phyloP scores from a whole-genome alignment of 495 filamentous ascomycete species.

The Podospora didyma region DNA sequence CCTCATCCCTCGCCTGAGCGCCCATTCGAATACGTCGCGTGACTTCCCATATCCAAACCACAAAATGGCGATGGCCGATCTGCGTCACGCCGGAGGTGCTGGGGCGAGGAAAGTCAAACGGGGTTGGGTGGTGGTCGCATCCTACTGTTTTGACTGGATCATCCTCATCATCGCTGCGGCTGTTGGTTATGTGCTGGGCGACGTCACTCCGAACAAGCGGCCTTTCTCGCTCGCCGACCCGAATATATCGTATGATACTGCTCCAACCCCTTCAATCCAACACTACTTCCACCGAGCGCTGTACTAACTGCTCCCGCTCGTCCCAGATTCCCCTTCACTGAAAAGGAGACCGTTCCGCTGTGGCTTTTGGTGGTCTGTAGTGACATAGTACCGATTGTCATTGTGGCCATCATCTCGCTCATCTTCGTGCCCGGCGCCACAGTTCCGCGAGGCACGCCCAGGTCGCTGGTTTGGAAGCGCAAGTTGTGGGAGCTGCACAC shows the following conservation, averaged over 20 bases:
- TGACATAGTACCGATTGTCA: conserved; percentile 53
- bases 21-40: conserved; percentile 17
- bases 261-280: not conserved
- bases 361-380: conserved; percentile 52
- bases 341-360: conserved; percentile 67
- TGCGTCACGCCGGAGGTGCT: conserved; percentile 10
- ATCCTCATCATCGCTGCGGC: conserved; percentile 36
- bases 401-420: conserved; percentile 70
- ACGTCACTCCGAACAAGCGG: conserved; percentile 54
- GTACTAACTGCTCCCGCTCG: conserved; percentile 46
- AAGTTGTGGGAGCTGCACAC: conserved; percentile 83
- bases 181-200: conserved; percentile 43
- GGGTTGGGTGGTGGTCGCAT: conserved; percentile 31
- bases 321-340: conserved; percentile 68
- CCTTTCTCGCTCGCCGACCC: conserved; percentile 45
- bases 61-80: conserved; percentile 20
- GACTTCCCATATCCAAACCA: conserved; percentile 13
- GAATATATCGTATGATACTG: conserved; percentile 38
- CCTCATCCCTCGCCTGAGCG: conserved; percentile 19
- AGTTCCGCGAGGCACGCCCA: conserved; percentile 63
- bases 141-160: conserved; percentile 47
- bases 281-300: conserved; percentile 12
- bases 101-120: conserved; percentile 19
- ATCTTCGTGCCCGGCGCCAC: conserved; percentile 61
- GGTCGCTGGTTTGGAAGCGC: conserved; percentile 61